phyloP scores from a whole-genome alignment of 2,329 filamentous ascomycete species.

The Malbranchea zuffiana region DNA sequence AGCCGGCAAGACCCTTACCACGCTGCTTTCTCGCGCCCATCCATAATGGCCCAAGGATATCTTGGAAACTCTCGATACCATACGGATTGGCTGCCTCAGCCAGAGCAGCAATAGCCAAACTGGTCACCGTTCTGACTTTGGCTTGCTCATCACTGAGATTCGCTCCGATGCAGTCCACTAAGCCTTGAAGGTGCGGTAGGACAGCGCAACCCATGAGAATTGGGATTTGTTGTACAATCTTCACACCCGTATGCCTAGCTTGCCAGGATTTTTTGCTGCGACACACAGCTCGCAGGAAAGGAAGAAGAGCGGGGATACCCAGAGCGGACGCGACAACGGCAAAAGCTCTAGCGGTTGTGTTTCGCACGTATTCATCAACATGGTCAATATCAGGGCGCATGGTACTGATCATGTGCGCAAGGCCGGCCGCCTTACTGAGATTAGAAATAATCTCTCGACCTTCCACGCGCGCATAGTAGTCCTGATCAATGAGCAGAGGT shows the following conservation, averaged over 20 bases:
- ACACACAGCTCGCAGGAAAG: conserved; percentile 90
- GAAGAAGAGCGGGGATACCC: conserved; percentile 86
- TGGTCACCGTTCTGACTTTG: conserved; percentile 93
- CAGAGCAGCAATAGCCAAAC: conserved; percentile 83
- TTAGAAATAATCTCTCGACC: conserved; percentile 98
- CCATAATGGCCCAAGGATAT: conserved; percentile 95
- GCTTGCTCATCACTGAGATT: conserved; percentile 97
- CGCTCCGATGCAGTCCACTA: conserved; percentile 92
- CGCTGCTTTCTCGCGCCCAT: conserved; percentile 91
- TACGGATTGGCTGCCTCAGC: conserved; percentile 96
- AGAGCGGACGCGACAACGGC: conserved; percentile 93
- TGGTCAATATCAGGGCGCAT: conserved; percentile 99
- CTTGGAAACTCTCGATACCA: conserved; percentile 97
- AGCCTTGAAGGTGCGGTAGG: conserved; percentile 82
- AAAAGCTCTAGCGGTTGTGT: conserved; percentile 93
- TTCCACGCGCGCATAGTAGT: conserved; percentile 97
- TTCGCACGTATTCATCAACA: conserved; percentile 94
- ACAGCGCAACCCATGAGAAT: conserved; percentile 98
- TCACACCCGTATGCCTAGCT: conserved; percentile 92
- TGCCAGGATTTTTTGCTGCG: conserved; percentile 99
- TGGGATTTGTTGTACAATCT: conserved; percentile 97
- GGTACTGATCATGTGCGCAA: conserved; percentile 98
- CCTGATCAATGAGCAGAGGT: conserved; percentile 96
- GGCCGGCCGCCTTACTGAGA: conserved; percentile 85
- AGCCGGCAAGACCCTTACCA: conserved; percentile 89